phyloP scores from a whole-genome alignment of 441 rosid species.

The Erodium moschatum region DNA sequence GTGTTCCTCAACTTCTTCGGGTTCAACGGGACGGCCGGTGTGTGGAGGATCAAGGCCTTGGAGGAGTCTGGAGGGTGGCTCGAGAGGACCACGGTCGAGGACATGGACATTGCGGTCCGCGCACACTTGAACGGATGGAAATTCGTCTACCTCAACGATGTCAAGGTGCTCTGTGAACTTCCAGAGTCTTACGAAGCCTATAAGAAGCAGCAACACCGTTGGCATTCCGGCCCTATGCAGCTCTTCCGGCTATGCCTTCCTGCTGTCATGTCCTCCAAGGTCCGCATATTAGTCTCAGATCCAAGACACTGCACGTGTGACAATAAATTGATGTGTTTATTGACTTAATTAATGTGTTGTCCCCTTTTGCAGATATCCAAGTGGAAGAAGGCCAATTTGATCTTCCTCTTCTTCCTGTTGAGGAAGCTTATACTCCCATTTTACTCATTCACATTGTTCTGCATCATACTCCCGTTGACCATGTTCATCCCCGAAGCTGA shows the following conservation, averaged over 20 bases:
- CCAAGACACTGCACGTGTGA: too few relatives aligned
- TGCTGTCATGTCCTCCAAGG: constrained; percentile 67
- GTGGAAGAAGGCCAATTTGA: constrained; percentile 67
- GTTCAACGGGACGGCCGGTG: constrained; percentile 93
- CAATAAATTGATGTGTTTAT: too few relatives aligned
- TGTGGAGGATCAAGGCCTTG: constrained; percentile 82
- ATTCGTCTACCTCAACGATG: constrained; percentile 69
- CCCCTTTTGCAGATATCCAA: too few relatives aligned
- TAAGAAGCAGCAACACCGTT: constrained; percentile 35
- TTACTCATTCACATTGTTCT: constrained; percentile 84
- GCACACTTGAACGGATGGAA: constrained; percentile 89
- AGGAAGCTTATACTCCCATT: constrained; percentile 85
- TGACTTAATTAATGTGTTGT: too few relatives aligned
- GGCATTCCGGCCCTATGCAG: constrained; percentile 99
- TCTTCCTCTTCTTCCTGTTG: constrained; percentile 74
- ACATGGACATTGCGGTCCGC: constrained; percentile 90
- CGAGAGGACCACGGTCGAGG: constrained; percentile 88
- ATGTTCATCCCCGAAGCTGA: constrained; percentile 92
- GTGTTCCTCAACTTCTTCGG: constrained; percentile 72
- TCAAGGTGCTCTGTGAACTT: constrained; percentile 68
- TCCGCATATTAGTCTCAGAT: constrained; percentile 17
- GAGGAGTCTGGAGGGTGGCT: constrained; percentile 95
- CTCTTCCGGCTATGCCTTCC: constrained; percentile 80
- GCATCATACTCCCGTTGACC: constrained; percentile 81
- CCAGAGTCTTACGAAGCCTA: constrained; percentile 43